Evolutionary conservation across 164 flowering plant species (phyloP).

Genomic region (Piper longum): DNA sequence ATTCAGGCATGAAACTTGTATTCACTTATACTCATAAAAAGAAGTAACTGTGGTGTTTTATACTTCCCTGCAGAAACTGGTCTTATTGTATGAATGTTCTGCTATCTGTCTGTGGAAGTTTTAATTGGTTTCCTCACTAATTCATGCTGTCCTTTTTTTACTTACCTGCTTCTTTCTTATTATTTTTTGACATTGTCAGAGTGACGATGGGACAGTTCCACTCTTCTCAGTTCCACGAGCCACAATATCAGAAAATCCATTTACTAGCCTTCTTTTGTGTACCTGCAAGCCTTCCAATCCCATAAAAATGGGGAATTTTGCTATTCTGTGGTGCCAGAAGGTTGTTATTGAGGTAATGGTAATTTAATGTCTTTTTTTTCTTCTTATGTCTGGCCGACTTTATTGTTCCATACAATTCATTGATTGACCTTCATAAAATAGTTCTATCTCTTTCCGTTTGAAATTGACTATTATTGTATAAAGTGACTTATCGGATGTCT

Average conservation of each 20-base stretch:
- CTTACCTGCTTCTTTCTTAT: neutral
- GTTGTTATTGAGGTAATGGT: constrained; percentile 60
- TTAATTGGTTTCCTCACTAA: too few species aligned
- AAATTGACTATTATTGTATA: too few species aligned
- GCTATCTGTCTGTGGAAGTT: too few species aligned
- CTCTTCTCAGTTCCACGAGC: constrained; percentile 68
- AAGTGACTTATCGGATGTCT: too few species aligned
- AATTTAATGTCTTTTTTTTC: neutral
- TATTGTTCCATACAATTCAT: too few species aligned
- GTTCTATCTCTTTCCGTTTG: too few species aligned
- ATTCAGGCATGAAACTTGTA: constrained; percentile 52
- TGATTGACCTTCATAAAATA: too few species aligned
- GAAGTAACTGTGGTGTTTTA: neutral
- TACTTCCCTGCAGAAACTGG: neutral
- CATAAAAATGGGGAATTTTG: constrained; percentile 16
- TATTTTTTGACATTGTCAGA: constrained; percentile 24
- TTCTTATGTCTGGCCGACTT: too few species aligned
- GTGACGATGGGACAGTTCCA: constrained; percentile 62
- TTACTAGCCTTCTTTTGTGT: constrained; percentile 72
- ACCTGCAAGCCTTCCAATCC: constrained; percentile 34
- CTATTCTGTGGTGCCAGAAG: constrained; percentile 56
- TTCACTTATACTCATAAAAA: too few species aligned
- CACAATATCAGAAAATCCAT: constrained; percentile 78
- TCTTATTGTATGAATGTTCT: neutral
- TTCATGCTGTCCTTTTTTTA: neutral